These are phyloP conservation scores for Podaxis sp. DNA, from an alignment of 768 basidiomycete species.

Conservation along the genomic window DNA sequence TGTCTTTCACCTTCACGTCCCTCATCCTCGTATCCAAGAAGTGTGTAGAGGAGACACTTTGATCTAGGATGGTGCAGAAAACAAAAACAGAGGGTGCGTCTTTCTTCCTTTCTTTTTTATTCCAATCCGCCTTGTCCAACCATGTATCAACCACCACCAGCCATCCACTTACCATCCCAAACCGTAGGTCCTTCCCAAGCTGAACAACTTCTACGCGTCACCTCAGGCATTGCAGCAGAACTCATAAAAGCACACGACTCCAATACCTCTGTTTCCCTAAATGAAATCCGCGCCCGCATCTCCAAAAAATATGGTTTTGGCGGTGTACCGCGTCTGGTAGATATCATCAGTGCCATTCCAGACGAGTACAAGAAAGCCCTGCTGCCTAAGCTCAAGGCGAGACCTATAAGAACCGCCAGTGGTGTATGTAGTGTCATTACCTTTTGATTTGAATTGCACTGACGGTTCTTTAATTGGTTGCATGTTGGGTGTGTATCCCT, in stretches of 20 bases:
- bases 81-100: constrained; percentile 20
- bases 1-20: background rate
- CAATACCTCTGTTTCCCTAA: constrained; percentile 78
- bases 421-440: constrained; percentile 57
- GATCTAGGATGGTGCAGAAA: constrained; percentile 21
- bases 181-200: constrained; percentile 77
- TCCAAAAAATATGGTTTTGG: constrained; percentile 89
- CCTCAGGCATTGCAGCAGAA: constrained; percentile 92
- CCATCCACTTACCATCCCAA: background rate
- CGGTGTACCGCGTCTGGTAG: constrained; percentile 90
- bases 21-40: no score
- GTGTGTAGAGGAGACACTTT: background rate
- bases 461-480: background rate
- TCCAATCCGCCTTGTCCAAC: no score
- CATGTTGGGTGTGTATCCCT: no score
- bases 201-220: constrained; percentile 86
- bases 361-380: constrained; percentile 95
- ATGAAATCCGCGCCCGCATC: constrained; percentile 81
- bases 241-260: constrained; percentile 87
- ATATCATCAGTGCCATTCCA: constrained; percentile 97
- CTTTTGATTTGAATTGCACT: background rate
- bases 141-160: background rate
- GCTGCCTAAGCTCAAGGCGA: constrained; percentile 84
- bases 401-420: constrained; percentile 95
- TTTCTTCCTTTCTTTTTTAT: background rate